Evolutionary conservation across 1,284 basidiomycete species (phyloP).

Genomic region (Malassezia equina): DNA sequence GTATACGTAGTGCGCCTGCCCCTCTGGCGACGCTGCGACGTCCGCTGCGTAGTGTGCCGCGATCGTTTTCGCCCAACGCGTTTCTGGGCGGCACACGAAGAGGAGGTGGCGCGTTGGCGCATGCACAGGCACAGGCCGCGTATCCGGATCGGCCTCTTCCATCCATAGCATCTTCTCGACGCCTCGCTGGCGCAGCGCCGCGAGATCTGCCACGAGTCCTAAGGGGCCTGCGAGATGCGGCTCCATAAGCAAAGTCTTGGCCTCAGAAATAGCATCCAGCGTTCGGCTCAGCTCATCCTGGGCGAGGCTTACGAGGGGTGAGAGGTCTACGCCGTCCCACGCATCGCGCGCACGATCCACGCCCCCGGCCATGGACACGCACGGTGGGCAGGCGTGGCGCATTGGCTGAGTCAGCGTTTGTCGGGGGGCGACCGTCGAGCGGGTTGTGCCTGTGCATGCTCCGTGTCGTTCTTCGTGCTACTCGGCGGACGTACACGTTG

Average conservation of each 20-base stretch:
- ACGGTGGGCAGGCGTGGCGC: not conserved
- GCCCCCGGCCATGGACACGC: not conserved
- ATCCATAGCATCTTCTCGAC: constrained; percentile 99
- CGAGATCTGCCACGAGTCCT: constrained; percentile 82
- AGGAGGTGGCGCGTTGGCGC: constrained; percentile 79
- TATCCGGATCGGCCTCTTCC: constrained; percentile 51
- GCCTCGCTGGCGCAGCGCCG: constrained; percentile 87
- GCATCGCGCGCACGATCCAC: not conserved
- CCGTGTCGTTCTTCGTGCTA: not conserved
- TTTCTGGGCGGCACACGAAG: constrained; percentile 80
- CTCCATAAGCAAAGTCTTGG: constrained; percentile 90
- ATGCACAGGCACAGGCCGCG: constrained; percentile 47
- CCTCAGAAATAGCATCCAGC: constrained; percentile 31
- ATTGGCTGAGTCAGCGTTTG: not conserved
- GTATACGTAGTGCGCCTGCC: constrained; percentile 60
- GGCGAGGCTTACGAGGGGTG: constrained; percentile 21
- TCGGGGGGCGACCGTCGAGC: not conserved
- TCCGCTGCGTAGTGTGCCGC: constrained; percentile 50
- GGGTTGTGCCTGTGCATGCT: not conserved
- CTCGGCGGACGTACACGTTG: not conserved
- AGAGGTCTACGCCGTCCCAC: constrained; percentile 6
- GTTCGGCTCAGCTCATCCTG: constrained; percentile 24
- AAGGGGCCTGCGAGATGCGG: constrained; percentile 77
- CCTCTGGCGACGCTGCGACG: not conserved
- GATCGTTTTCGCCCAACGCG: constrained; percentile 75